Evolutionary conservation across 257 asterid genomes (phyloP).

Genomic region (Primulina huaijiensis): DNA sequence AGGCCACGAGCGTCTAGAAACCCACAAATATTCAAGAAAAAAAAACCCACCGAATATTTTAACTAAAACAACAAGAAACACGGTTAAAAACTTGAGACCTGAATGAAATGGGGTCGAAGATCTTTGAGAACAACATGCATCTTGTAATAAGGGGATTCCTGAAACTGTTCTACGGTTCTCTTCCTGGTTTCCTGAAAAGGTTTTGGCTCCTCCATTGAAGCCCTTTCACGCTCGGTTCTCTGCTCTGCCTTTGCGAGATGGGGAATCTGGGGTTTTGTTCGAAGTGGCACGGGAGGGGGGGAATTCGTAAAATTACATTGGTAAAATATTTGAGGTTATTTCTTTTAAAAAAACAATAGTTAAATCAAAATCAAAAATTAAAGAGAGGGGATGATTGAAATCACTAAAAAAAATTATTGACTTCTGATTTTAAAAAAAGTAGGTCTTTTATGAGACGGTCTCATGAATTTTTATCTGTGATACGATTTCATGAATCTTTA

Average conservation of each 20-base stretch:
- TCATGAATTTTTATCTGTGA: no score
- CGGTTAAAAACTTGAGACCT: constrained; percentile 35
- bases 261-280: not conserved
- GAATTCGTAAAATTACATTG: no score
- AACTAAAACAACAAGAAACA: not conserved
- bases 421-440: no score
- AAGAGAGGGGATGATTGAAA: no score
- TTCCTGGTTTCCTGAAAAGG: constrained; percentile 39
- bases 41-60: not conserved
- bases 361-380: no score
- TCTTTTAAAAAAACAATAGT: no score
- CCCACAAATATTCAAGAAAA: not conserved
- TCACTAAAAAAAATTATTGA: no score
- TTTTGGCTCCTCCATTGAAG: constrained; percentile 41
- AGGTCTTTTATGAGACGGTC: no score
- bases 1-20: not conserved
- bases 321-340: no score
- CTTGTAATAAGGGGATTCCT: constrained; percentile 61
- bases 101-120: constrained; percentile 74
- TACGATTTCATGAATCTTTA: no score
- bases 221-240: constrained; percentile 2
- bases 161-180: constrained; percentile 50
- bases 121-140: constrained; percentile 61
- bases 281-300: no score
- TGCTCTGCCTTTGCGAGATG: not conserved